phyloP scores from a whole-genome alignment of 495 filamentous ascomycete genomes.

The Cladorrhinum samala region DNA sequence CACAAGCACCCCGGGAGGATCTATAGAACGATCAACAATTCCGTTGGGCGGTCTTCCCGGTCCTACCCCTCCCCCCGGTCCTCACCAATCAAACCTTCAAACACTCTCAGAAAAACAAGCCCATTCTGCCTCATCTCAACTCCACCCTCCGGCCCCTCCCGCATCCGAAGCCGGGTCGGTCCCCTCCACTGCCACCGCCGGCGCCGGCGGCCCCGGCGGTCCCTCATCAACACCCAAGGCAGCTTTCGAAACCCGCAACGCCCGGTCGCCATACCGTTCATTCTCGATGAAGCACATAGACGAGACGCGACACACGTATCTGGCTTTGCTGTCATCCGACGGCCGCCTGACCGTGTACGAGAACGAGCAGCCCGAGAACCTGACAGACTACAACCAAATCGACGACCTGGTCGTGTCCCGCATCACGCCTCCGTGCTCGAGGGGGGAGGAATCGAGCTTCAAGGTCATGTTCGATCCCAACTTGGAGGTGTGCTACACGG shows the following conservation, averaged over 20 bases:
- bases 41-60: too few species aligned
- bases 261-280: slow-evolving; percentile 51
- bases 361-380: slow-evolving; percentile 75
- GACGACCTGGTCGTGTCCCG: slow-evolving; percentile 60
- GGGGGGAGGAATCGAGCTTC: slow-evolving; percentile 82
- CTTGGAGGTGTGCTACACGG: slow-evolving; percentile 67
- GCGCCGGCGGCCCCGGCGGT: neutral
- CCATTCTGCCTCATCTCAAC: too few species aligned
- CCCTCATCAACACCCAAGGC: slow-evolving; percentile 19
- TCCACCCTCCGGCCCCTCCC: neutral
- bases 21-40: too few species aligned
- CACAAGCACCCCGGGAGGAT: neutral
- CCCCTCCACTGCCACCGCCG: neutral
- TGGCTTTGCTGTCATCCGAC: slow-evolving; percentile 76
- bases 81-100: too few species aligned
- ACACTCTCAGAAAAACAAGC: too few species aligned
- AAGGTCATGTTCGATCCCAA: slow-evolving; percentile 80
- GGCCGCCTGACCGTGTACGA: slow-evolving; percentile 76
- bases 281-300: slow-evolving; percentile 73
- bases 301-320: slow-evolving; percentile 61
- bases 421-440: slow-evolving; percentile 26
- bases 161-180: neutral
- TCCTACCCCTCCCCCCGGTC: too few species aligned
- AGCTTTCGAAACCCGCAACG: slow-evolving; percentile 41
- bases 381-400: slow-evolving; percentile 67